A percentile compares a stretch with the other conserved stretches of the same genome.
Conservation (phyloP, 768 basidiomycete genomes). For the Terana coerulea region DNA sequence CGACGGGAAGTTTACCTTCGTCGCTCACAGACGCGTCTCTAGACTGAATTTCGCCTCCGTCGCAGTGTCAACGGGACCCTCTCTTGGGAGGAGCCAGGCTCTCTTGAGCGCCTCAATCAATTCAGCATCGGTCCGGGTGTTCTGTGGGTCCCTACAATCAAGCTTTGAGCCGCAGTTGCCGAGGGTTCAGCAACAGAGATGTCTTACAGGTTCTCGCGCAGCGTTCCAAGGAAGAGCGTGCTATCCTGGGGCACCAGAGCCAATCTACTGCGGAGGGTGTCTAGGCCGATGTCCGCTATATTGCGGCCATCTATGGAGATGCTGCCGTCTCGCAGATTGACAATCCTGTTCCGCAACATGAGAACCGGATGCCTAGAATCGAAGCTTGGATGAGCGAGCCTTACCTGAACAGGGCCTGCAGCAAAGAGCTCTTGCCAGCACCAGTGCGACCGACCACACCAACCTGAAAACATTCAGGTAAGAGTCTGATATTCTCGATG, state of each 20-base stretch:
- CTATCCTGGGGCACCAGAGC: conserved; percentile 74
- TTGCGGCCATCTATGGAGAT: conserved; percentile 58
- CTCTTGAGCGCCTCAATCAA: conserved; percentile 55
- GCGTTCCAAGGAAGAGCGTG: conserved; percentile 73
- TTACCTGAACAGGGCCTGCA: conserved; percentile 55
- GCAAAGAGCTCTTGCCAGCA: conserved; percentile 49
- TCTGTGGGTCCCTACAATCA: conserved; percentile 56
- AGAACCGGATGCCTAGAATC: too few species aligned
- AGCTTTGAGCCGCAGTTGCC: conserved; percentile 62
- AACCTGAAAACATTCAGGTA: conserved; percentile 21
- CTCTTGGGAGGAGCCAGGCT: conserved; percentile 54
- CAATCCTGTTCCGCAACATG: too few species aligned
- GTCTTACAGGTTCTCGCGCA: conserved; percentile 63
- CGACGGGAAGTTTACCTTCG: too few species aligned
- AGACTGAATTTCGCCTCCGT: conserved; percentile 68
- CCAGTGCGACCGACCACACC: conserved; percentile 50
- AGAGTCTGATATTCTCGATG: too few species aligned
- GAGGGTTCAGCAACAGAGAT: background rate
- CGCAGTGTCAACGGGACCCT: conserved; percentile 39
- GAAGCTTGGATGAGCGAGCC: conserved; percentile 1
- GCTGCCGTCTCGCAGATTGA: conserved; percentile 53
- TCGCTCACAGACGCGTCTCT: conserved; percentile 55
- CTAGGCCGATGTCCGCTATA: conserved; percentile 50
- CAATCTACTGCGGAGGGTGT: conserved; percentile 46
- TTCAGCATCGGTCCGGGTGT: conserved; percentile 46